phyloP scores from a whole-genome alignment of 257 asterid species.

The Penstemon eatonii region DNA sequence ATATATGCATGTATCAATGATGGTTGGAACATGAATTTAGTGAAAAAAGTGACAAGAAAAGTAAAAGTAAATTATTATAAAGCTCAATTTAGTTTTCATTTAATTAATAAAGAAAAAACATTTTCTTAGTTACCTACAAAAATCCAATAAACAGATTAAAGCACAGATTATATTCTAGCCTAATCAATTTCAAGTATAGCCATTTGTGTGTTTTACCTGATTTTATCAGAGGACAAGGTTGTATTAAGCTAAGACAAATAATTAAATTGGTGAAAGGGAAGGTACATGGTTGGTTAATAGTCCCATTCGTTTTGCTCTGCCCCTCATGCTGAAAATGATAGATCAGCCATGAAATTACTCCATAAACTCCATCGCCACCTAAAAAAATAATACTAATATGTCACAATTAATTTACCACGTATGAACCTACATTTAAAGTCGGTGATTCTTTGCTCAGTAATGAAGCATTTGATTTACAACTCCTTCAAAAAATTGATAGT shows the following conservation, averaged over 20 bases:
- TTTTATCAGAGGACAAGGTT: neutral
- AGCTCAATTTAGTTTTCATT: neutral
- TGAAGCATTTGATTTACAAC: conserved; percentile 14
- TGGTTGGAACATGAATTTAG: no score
- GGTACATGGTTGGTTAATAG: conserved; percentile 36
- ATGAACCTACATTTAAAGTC: neutral
- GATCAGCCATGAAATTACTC: conserved; percentile 31
- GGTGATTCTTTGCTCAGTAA: neutral
- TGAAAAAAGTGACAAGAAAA: neutral
- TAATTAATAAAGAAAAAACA: no score
- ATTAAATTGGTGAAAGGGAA: conserved; percentile 30
- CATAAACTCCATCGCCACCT: conserved; percentile 29
- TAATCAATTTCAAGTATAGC: neutral
- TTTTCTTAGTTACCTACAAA: no score
- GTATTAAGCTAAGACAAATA: neutral
- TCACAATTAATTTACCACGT: neutral
- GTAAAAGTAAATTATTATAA: neutral
- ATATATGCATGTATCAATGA: no score
- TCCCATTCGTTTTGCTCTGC: conserved; percentile 37
- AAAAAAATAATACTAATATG: neutral
- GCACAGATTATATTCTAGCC: no score
- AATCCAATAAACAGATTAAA: no score
- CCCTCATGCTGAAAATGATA: conserved; percentile 38
- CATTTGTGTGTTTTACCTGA: conserved; percentile 7
- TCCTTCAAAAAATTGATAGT: neutral